A percentile compares a stretch with the other conserved stretches of the same genome.
phyloP scores from a whole-genome alignment of 768 basidiomycete genomes.

The Pulveroboletus sp. region DNA sequence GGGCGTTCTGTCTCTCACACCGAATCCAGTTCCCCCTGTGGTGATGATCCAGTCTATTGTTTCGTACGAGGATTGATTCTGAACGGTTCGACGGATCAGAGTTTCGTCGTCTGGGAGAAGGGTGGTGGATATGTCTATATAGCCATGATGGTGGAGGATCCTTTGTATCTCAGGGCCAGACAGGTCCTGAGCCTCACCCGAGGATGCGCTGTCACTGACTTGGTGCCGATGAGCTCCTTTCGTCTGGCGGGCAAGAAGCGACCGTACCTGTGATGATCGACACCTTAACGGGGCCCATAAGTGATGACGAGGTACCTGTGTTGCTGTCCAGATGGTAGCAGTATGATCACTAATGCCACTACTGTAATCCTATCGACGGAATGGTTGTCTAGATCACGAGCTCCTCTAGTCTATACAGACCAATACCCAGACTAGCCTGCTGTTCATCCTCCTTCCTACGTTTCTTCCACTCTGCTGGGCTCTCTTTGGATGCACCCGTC shows the following conservation, averaged over 20 bases:
- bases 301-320: neutral
- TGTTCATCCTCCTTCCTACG: conserved; percentile 51
- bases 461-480: conserved; percentile 44
- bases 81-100: conserved; percentile 46
- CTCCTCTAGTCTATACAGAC: conserved; percentile 70
- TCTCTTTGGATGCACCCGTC: conserved; percentile 31
- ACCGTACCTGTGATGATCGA: conserved; percentile 27
- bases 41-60: conserved; percentile 73
- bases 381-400: conserved; percentile 42
- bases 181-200: conserved; percentile 46
- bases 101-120: conserved; percentile 67
- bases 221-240: conserved; percentile 2
- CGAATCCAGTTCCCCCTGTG: conserved; percentile 87
- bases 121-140: conserved; percentile 31
- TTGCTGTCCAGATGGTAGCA: neutral
- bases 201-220: conserved; percentile 69
- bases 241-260: neutral
- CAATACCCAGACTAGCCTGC: conserved; percentile 49
- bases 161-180: conserved; percentile 62
- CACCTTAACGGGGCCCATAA: conserved; percentile 23
- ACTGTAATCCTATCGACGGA: no score
- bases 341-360: neutral
- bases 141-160: conserved; percentile 39
- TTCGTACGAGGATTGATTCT: conserved; percentile 39
- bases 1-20: conserved; percentile 74